Conservation (phyloP, 768 basidiomycete species). For the Mycena epipterygia region DNA sequence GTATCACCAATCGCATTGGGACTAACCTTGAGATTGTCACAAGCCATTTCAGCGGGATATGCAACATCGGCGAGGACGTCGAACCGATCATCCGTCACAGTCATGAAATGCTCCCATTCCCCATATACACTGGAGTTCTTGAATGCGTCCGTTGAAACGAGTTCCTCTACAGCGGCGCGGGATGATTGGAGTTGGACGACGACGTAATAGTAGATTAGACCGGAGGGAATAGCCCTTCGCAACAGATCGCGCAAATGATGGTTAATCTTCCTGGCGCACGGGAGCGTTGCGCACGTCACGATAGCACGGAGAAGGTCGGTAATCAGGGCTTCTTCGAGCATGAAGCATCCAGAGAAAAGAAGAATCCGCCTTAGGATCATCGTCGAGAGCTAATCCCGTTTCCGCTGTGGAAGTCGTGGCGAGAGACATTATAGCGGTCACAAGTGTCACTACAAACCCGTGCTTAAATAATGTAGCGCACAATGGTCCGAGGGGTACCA, state of each 20-base stretch:
- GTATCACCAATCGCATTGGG: not conserved
- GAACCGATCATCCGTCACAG: not conserved
- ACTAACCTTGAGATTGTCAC: not conserved
- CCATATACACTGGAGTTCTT: not conserved
- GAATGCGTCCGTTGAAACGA: not conserved
- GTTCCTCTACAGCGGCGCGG: not conserved
- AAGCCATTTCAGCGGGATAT: not conserved
- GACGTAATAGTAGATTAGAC: not conserved
- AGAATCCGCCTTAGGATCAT: not conserved
- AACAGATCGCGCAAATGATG: not conserved
- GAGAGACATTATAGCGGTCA: no score
- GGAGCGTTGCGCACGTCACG: not conserved
- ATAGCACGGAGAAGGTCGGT: not conserved
- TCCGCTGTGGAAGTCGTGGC: no score
- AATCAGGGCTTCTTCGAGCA: not conserved
- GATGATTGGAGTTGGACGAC: not conserved
- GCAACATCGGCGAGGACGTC: not conserved
- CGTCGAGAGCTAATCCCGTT: not conserved
- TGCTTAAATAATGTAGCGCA: not conserved
- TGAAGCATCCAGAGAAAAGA: not conserved
- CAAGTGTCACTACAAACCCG: not conserved
- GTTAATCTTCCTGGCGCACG: not conserved
- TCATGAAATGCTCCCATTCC: not conserved
- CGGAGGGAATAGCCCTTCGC: not conserved
- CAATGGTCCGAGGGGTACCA: not conserved